A percentile compares a stretch with the other conserved stretches of the same genome.
Evolutionary conservation across 257 asterid species (phyloP).

Genomic region (Primulina huaijiensis): DNA sequence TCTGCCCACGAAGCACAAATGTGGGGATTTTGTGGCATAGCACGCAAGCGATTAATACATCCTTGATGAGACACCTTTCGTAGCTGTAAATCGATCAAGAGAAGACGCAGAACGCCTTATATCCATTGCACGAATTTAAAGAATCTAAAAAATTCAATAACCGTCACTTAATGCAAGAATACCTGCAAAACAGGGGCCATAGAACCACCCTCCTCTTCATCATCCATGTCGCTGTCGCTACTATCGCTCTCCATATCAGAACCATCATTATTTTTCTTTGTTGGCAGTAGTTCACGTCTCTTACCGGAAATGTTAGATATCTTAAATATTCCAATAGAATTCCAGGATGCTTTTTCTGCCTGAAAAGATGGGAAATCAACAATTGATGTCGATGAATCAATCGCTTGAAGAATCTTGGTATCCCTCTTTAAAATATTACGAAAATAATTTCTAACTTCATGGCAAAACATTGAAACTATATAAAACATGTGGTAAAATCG

Average conservation of each 20-base stretch:
- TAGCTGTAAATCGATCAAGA: slow-evolving; percentile 41
- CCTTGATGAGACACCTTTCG: slow-evolving; percentile 74
- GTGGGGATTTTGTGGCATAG: slow-evolving; percentile 84
- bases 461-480: not conserved
- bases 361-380: slow-evolving; percentile 20
- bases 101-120: slow-evolving; percentile 17
- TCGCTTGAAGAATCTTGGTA: no score
- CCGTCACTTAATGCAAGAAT: not conserved
- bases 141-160: slow-evolving; percentile 2
- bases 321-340: slow-evolving; percentile 72
- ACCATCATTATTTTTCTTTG: slow-evolving; percentile 42
- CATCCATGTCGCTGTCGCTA: slow-evolving; percentile 80
- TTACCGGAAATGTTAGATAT: slow-evolving; percentile 76
- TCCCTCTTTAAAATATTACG: no score
- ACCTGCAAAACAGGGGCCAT: slow-evolving; percentile 68
- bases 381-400: slow-evolving; percentile 24
- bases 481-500: not conserved
- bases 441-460: slow-evolving; percentile 2
- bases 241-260: slow-evolving; percentile 78
- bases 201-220: slow-evolving; percentile 46
- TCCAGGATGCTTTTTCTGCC: slow-evolving; percentile 79
- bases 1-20: slow-evolving; percentile 96
- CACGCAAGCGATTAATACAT: slow-evolving; percentile 81
- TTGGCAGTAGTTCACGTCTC: slow-evolving; percentile 68
- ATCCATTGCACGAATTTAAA: not conserved